Evolutionary conservation across 83 land plant species (phyloP), one percentile per base, ranked within the genome.

Genomic region (Picea abies): DNA sequence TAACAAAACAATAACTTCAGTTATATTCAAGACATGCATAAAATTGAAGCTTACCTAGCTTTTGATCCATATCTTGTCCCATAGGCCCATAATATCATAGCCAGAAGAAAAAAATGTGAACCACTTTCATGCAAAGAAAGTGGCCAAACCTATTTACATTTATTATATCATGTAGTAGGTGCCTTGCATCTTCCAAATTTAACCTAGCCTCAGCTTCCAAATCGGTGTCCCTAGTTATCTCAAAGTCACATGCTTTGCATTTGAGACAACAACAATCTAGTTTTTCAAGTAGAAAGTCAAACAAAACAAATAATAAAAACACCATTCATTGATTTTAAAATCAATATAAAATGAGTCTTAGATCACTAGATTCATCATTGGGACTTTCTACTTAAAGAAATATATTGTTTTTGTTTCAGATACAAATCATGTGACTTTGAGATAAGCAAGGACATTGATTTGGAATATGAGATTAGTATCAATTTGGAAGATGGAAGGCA

Each of bases 131-230:
- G 15, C 86, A 47, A 5, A 94, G 89, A 76, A 94, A 91, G 44
- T 94, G 96, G 12, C 94, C 94, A 60, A 78, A 91, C 17, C 94
- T 94, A 75, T 92, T 94, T 4, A 80, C 25, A 58, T 94, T 94
- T 47, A 91, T 58, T 0, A 94, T 84, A 3, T 90, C 96, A 80
- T 94, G 94, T 58, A 94, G 76, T 17, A 94, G 80, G 76, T 91
- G 96, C n/a, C 84, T 88, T 12, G 88, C 69, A 62, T 89, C 82
- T 60, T 93, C 93, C 67, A 93, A 80, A 22, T 85, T 90, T 4
- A 61, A 76, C 58, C 85, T 71, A 23, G 84, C 77, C 85, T 87
- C 85, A 25, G 83, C 86, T 76, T 90, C 87, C 29, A 83, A 69
- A 79, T 84, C 90, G 78, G 17, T 79, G 37, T 89, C 87, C 8